Evolutionary conservation across 495 filamentous ascomycete genomes (phyloP), one percentile per base, ranked within the genome.

Genomic region (Chaetomium cochliodes): DNA sequence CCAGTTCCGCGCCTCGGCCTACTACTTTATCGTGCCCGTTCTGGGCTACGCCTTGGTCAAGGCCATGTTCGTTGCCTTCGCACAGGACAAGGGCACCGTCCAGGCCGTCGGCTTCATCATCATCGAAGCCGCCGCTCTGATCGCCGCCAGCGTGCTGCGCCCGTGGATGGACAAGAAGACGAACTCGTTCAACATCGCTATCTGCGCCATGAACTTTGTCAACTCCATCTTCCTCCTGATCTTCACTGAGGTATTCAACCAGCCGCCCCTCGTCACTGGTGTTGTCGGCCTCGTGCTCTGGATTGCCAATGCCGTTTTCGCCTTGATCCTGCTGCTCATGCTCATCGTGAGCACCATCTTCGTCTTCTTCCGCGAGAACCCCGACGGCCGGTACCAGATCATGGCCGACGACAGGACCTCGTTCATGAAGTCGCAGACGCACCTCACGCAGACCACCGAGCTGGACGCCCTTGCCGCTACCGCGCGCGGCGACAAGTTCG

Each of bases 131-230:
- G 85, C 71, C 50, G 87, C 90, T 71, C 80, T 98, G 70, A 88
- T 98, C 70, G 85, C 71, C 39, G 87, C 92, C 58, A 90, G 86
- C 69, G 86, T 96, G 52, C 79, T 97, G 70, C 88, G 91, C 56
- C 94, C 94, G 15, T 98, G 93, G 88, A 98, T 98, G 94, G 94
- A 98, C 82, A 98, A 96, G 86, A 96, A 92, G 79, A 97, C 93
- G 64, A 98, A 98, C 74, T 86, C 88, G 65, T 96, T 96, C 84
- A 98, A 98, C 80, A 96, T 98, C 68, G 83, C 93, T 59, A 98
- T 98, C 72, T 87, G 85, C 62, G 87, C 84, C 25, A 80, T 97
- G 73, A 97, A 97, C 78, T 96, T 98, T 74, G 71, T 97, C 73
- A 96, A 96, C 76, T 85, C 87, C 66, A 87, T 96, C 76, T 93